Evolutionary conservation across 31 red algal species (phyloP), one percentile per base, ranked within the genome.

Genomic region (Bonnemaisonia californica): DNA sequence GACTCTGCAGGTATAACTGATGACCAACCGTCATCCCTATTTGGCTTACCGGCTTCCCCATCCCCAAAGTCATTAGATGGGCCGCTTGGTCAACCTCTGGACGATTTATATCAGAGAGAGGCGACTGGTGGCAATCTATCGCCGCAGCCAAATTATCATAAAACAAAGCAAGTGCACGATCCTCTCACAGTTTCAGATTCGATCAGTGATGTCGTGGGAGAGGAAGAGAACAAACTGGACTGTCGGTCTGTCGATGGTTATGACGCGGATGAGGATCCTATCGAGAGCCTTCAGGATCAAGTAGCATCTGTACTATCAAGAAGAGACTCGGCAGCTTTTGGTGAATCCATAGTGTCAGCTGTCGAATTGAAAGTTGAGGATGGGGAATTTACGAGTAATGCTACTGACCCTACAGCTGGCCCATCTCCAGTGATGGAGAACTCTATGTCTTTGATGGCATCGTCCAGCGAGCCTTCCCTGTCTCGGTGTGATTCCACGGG

Each of bases 211-310:
- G 62, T 76, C 35, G 82, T 64, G 21, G 82, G 70, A 7, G 70
- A 75, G 36, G 82, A 86, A 54, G 82, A 86, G 16, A 21, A 13
- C 23, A 86, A 76, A 57, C 58, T 86, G 0, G 82, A 86, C 3
- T 60, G 48, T 26, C 58, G 71, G 2, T 57, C 38, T 65, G 57
- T 86, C 22, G 82, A 86, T 76, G 82, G 82, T 13, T 86, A 86
- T 54, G 82, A 86, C 12, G 69, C 69, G 7, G 82, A 76, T 67
- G 80, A 84, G 21, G 80, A 83, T 34, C 29, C 41, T 37, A 28
- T 60, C 34, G 62, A 83, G 23, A 58, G 33, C 12, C 57, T 83
- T 22, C 80, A 83, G 32, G 62, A 71, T 16, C 64, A 83, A 1
- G 80, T 83, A 28, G 35, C 65, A 35, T 69, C 27, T 31, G 80